Evolutionary conservation across 2,329 filamentous ascomycete species (phyloP).

Genomic region (Pseudocercospora fijiensis): DNA sequence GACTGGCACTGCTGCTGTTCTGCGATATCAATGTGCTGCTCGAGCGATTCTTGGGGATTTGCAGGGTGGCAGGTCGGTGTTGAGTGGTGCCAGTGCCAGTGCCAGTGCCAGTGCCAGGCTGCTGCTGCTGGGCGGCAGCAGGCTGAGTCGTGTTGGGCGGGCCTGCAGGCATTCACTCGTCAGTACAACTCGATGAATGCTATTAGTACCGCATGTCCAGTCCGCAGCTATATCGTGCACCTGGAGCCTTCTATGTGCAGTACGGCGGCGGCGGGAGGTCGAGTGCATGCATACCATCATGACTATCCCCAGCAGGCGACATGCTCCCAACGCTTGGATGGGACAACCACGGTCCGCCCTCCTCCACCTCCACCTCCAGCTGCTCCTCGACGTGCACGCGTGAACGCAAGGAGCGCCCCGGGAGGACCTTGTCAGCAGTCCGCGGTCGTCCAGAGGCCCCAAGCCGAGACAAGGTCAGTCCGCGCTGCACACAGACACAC

Average conservation of each 20-base stretch:
- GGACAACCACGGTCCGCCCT: neutral
- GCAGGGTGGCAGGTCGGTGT: slow-evolving; percentile 25
- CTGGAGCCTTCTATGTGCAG: too few species aligned
- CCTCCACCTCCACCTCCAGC: too few species aligned
- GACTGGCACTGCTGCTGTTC: slow-evolving; percentile 36
- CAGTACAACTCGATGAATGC: slow-evolving; percentile 1
- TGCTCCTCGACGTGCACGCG: neutral
- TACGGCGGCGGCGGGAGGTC: neutral
- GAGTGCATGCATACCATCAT: slow-evolving; percentile 4
- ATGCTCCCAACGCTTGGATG: neutral
- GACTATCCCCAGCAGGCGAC: neutral
- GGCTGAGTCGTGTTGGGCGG: slow-evolving; percentile 16
- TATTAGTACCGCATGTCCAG: neutral
- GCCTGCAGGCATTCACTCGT: slow-evolving; percentile 9
- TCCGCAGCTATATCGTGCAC: neutral
- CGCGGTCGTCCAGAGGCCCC: neutral
- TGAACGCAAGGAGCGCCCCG: neutral
- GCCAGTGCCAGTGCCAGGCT: slow-evolving; percentile 11
- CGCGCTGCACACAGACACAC: neutral
- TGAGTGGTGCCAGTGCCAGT: slow-evolving; percentile 13
- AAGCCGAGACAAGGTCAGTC: neutral
- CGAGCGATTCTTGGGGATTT: slow-evolving; percentile 52
- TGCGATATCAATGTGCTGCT: slow-evolving; percentile 49
- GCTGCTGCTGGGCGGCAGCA: slow-evolving; percentile 15
- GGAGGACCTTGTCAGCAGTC: neutral